phyloP scores from a whole-genome alignment of 371 early-diverging fungal genomes.

The Syncephalastrum racemosum region DNA sequence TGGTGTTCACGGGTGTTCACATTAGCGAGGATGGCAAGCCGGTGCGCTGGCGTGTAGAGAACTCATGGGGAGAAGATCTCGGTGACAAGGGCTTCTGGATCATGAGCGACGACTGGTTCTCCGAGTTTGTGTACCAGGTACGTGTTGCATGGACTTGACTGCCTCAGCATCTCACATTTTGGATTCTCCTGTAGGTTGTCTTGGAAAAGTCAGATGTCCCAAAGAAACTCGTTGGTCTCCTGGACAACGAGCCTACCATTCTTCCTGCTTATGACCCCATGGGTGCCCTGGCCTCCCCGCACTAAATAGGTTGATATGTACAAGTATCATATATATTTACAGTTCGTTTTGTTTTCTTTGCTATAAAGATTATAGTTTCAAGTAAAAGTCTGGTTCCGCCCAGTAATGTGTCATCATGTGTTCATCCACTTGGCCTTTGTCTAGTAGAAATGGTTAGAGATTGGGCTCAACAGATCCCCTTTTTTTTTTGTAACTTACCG shows the following conservation, averaged over 20 bases:
- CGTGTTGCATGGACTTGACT: not conserved
- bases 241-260: conserved; percentile 63
- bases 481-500: too few relatives aligned
- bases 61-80: conserved; percentile 70
- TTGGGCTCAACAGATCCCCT: too few relatives aligned
- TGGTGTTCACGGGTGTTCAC: conserved; percentile 83
- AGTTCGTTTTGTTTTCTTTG: not conserved
- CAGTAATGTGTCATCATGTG: conserved; percentile 1
- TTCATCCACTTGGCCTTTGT: too few relatives aligned
- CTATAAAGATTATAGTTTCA: not conserved
- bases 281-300: conserved; percentile 53
- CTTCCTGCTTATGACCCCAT: conserved; percentile 79
- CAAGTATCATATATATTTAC: too few relatives aligned
- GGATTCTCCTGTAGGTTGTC: conserved; percentile 47
- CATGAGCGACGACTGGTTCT: conserved; percentile 84
- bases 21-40: conserved; percentile 59
- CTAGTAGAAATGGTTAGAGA: too few relatives aligned
- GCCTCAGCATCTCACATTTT: not conserved
- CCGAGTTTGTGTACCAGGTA: conserved; percentile 76
- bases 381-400: not conserved
- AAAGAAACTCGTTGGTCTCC: conserved; percentile 54
- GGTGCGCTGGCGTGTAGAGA: conserved; percentile 81
- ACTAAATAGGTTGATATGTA: too few relatives aligned
- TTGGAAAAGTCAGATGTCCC: conserved; percentile 67
- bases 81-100: conserved; percentile 79